Evolutionary conservation across 1,284 basidiomycete species (phyloP).

Genomic region (Gyrodon tennesseensis): DNA sequence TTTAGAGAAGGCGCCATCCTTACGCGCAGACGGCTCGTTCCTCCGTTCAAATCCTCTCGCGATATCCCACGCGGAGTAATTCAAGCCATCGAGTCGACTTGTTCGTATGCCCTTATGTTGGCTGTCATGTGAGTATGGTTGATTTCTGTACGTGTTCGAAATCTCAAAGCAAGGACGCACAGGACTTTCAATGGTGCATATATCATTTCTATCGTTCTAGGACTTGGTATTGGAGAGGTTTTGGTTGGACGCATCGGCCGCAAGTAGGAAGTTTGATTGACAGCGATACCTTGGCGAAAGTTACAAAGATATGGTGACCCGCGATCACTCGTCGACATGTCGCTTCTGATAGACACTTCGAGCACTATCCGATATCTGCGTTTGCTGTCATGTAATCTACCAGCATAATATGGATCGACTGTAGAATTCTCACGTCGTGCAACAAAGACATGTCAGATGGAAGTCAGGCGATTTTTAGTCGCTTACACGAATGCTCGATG

Average conservation of each 20-base stretch:
- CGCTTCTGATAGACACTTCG: background rate
- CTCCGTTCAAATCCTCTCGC: slow-evolving; percentile 61
- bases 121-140: slow-evolving; percentile 61
- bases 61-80: slow-evolving; percentile 65
- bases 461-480: background rate
- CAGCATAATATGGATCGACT: no score
- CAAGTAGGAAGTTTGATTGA: slow-evolving; percentile 22
- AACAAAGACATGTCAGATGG: background rate
- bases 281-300: background rate
- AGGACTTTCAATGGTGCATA: slow-evolving; percentile 76
- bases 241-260: slow-evolving; percentile 59
- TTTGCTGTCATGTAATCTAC: background rate
- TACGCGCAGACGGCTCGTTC: slow-evolving; percentile 41
- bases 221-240: slow-evolving; percentile 65
- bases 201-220: slow-evolving; percentile 63
- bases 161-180: slow-evolving; percentile 18
- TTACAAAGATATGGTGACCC: background rate
- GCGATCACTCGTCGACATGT: background rate
- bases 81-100: slow-evolving; percentile 57
- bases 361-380: background rate
- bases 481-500: background rate
- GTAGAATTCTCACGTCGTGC: background rate
- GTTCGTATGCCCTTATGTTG: slow-evolving; percentile 67
- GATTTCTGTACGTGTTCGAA: slow-evolving; percentile 2
- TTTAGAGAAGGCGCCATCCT: background rate